Base-by-base conservation (phyloP, 495 filamentous ascomycete genomes). In the Tuber umbilicatum region DNA sequence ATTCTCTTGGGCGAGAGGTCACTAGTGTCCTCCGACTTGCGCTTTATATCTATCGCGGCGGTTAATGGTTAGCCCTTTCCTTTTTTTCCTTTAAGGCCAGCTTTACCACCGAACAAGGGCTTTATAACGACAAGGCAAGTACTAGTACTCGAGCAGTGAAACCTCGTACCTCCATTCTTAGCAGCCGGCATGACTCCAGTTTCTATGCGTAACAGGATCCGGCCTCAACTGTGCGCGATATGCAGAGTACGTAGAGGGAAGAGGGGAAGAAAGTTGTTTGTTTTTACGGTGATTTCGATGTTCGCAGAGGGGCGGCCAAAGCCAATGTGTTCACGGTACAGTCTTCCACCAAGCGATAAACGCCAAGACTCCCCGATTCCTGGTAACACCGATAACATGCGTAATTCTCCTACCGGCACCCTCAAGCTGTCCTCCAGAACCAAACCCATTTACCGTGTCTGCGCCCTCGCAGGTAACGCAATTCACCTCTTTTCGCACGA, bases 1-100 rank as follows among this genome's bases (percentile, higher is more conserved):
- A 80, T 67, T 40, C 80, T 68, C 31, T 82, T 82, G 5, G 79
- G 76, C 10, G 79, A 81, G 45, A 80, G 71, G 17, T 78, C 79
- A 12, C 72, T 45, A 35, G 60, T 60, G 68, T 81, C 80, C 41
- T 82, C 80, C 2, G 73, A 80, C 70, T 82, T 82, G 38, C 80
- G 80, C 50, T 82, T 82, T 72, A 80, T 73, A 69, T 78, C 80
- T 81, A 60, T 64, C 9, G 14, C 6, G 17, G 14, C 27, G 17
- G 19, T 17, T 35, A 1, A 35, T 17, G 27, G 55, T 64, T 27
- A 60, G 27, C 7, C 31, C 12, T 55, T n/a, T 55, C 43, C n/a
- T 40, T 47, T 23, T n/a, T 3, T n/a, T 7, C 2, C 9, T 60
- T 27, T 64, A 17, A 64, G 4, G 16, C n/a, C 27, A 16, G 55